Evolutionary conservation across 306 rosid genomes (phyloP).

Genomic region (Inga oerstediana): DNA sequence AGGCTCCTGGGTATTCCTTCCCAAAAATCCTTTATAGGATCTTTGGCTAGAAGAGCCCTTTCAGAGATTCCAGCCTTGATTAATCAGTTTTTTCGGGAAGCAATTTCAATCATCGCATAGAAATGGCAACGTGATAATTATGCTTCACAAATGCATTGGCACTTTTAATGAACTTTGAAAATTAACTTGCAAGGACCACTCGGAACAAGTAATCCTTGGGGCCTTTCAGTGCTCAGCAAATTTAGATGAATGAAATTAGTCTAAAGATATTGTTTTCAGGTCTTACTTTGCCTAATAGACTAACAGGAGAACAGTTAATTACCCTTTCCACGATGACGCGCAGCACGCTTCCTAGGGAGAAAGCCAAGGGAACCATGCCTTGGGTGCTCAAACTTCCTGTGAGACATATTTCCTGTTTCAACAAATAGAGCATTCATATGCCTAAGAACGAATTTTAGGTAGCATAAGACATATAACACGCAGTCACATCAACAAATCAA

Average conservation of each 20-base stretch:
- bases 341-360: slow-evolving; percentile 82
- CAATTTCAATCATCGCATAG: slow-evolving; percentile 37
- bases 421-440: not conserved
- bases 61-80: slow-evolving; percentile 95
- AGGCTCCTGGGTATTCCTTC: slow-evolving; percentile 65
- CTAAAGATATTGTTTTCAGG: not conserved
- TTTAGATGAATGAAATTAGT: not conserved
- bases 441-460: not conserved
- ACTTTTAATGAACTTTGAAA: not conserved
- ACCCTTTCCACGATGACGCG: slow-evolving; percentile 89
- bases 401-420: slow-evolving; percentile 59
- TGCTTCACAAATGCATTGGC: slow-evolving; percentile 2
- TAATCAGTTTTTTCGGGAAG: slow-evolving; percentile 41
- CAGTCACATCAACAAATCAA: not conserved
- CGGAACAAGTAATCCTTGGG: not conserved
- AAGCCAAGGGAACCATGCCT: slow-evolving; percentile 91
- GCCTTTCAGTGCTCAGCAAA: not conserved
- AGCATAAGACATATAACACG: not conserved
- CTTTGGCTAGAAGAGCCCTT: slow-evolving; percentile 53
- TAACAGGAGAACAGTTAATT: not conserved
- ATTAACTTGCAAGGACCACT: not conserved
- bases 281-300: not conserved
- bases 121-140: slow-evolving; percentile 24
- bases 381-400: slow-evolving; percentile 87
- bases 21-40: slow-evolving; percentile 53